Base-by-base conservation (phyloP, 257 asterid genomes). In the Ilex aquifolium region DNA sequence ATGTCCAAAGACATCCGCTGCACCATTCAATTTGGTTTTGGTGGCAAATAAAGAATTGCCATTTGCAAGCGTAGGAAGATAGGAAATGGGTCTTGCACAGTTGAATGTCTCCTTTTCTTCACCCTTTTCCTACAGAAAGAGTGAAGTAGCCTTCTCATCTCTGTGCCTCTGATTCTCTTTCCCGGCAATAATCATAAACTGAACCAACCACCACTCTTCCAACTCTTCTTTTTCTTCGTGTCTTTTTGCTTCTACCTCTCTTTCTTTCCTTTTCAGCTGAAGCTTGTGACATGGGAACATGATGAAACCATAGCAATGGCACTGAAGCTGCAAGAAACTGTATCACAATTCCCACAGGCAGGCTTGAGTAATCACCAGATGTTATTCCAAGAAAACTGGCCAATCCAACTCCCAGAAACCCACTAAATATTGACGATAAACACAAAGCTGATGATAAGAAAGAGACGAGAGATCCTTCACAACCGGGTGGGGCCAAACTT, bases 391-490 rank as follows among this genome's bases (percentile, higher is more conserved):
- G 88, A 66, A 61, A 50, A 48, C 83, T 76, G 69, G 92, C 86
- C 67, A 91, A 65, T 13, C 91, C 88, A 32, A 91, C 80, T 1
- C 98, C 96, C 32, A 81, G 66, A 53, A 91, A 76, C 12, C 92
- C 92, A 30, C 96, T 80, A 54, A 80, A 44, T 29, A 83, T 80
- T 9, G 95, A 86, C 0, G 95, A 84, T 10, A 91, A 46, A 57
- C 98, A 91, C 80, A 83, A 62, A 0, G 80, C 82, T 13, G 95
- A 91, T 5, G 92, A 94, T 27, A 86, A 69, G 58, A 86, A 84
- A 0, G 98, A 83, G 87, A 86, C 72, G 63, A 91, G 63, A 27
- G 96, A 88, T 42, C 92, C 98, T 75, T 86, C 95, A 65, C 88
- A 83, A 1, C 98, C 98, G 0, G 74, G 65, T 12, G 95, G 95